These are phyloP conservation scores for Candida coquimbonensis DNA, from an alignment of 805 yeast species.

Conservation along the genomic window DNA sequence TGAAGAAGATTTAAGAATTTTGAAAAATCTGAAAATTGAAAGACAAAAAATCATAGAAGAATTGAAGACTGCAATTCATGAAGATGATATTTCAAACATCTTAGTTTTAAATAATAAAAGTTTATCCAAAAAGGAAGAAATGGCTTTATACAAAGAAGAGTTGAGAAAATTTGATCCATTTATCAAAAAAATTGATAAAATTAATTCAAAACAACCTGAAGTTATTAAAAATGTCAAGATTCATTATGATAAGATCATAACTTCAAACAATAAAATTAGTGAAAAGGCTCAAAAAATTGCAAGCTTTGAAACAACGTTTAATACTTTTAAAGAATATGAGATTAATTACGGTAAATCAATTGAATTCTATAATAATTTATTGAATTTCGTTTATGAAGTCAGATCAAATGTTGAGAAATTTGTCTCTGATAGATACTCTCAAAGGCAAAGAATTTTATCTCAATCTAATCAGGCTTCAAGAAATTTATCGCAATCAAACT, in stretches of 20 bases:
- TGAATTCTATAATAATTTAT: constrained; percentile 49
- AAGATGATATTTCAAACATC: constrained; percentile 78
- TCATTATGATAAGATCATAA: constrained; percentile 39
- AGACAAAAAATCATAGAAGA: constrained; percentile 54
- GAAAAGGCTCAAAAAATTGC: constrained; percentile 34
- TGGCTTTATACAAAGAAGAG: constrained; percentile 60
- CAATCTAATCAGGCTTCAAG: constrained; percentile 4
- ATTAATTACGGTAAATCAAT: constrained; percentile 57
- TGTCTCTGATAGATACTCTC: constrained; percentile 19
- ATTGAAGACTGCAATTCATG: constrained; percentile 61
- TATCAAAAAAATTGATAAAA: constrained; percentile 56
- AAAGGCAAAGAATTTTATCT: constrained; percentile 15
- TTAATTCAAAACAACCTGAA: constrained; percentile 57
- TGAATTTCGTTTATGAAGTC: constrained; percentile 20
- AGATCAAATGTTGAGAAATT: constrained; percentile 18
- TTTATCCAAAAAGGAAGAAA: constrained; percentile 45
- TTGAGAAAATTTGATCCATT: constrained; percentile 69
- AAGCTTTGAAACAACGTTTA: constrained; percentile 41
- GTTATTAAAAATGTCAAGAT: constrained; percentile 40
- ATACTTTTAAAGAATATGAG: constrained; percentile 50
- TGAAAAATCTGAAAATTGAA: constrained; percentile 58
- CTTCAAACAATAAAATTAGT: constrained; percentile 35
- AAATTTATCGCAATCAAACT: not conserved
- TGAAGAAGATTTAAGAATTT: constrained; percentile 51
- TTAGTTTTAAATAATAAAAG: constrained; percentile 59